Evolutionary conservation across 1,284 basidiomycete species (phyloP).

Genomic region (Inonotus obliquus): DNA sequence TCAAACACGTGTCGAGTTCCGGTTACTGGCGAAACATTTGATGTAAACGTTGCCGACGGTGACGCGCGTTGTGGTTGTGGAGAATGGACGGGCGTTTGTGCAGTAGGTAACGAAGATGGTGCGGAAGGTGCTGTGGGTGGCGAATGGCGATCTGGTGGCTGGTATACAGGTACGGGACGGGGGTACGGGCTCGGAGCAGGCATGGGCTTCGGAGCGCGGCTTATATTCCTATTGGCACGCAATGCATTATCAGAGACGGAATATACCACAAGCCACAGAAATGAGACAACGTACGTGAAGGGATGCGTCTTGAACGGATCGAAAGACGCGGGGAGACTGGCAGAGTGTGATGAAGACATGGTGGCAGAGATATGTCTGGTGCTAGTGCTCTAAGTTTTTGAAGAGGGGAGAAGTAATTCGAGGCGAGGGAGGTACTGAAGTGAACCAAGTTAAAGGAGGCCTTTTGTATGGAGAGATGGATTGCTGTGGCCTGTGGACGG

Average conservation of each 20-base stretch:
- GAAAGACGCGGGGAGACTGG: conserved; percentile 38
- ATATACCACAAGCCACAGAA: background rate
- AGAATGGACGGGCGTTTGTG: conserved; percentile 17
- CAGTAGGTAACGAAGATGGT: conserved; percentile 16
- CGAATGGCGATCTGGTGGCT: conserved; percentile 16
- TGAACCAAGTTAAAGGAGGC: background rate
- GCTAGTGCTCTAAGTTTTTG: background rate
- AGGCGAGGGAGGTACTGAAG: background rate
- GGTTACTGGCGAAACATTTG: too few relatives aligned
- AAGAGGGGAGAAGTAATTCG: background rate
- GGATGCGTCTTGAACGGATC: conserved; percentile 56
- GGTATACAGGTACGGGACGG: conserved; percentile 33
- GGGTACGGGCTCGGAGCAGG: conserved; percentile 45
- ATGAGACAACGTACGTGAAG: conserved; percentile 37
- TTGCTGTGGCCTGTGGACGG: background rate
- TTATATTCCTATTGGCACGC: conserved; percentile 41
- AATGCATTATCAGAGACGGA: background rate
- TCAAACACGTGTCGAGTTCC: conserved; percentile 42
- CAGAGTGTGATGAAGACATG: conserved; percentile 18
- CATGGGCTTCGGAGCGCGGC: conserved; percentile 41
- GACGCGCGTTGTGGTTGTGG: conserved; percentile 21
- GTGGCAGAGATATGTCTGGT: background rate
- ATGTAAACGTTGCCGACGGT: background rate
- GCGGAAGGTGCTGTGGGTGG: conserved; percentile 14
- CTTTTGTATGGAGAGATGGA: conserved; percentile 9